Evolutionary conservation across 1,284 basidiomycete species (phyloP).

Genomic region (Polyporus tsugae): DNA sequence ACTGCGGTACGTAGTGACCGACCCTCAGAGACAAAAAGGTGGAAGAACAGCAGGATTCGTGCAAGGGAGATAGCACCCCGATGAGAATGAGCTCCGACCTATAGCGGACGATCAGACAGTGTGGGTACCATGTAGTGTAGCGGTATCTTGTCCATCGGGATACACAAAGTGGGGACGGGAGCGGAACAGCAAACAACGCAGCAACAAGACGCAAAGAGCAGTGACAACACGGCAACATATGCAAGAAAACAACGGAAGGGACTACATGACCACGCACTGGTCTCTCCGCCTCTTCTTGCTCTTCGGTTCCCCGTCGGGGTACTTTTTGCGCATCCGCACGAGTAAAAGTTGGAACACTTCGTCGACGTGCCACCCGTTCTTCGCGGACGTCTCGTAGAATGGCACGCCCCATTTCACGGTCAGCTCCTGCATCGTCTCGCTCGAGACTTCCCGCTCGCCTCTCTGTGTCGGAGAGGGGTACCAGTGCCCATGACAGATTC

Average conservation of each 20-base stretch:
- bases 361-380: slow-evolving; percentile 80
- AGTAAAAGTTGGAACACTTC: slow-evolving; percentile 85
- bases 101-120: not conserved
- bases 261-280: slow-evolving; percentile 67
- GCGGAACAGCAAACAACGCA: slow-evolving; percentile 3
- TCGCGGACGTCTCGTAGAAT: slow-evolving; percentile 88
- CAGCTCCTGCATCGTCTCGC: slow-evolving; percentile 69
- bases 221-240: not conserved
- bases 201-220: not conserved
- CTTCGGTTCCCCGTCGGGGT: slow-evolving; percentile 55
- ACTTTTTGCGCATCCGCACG: slow-evolving; percentile 74
- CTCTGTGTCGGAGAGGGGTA: slow-evolving; percentile 39
- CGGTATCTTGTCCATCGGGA: slow-evolving; percentile 13
- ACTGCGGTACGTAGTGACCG: slow-evolving; percentile 18
- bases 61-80: not conserved
- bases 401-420: slow-evolving; percentile 76
- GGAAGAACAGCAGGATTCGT: slow-evolving; percentile 14
- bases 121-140: slow-evolving; percentile 5
- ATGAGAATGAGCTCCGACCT: not conserved
- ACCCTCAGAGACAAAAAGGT: slow-evolving; percentile 11
- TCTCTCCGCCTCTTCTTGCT: slow-evolving; percentile 40
- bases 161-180: not conserved
- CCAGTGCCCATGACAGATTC: not conserved
- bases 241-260: slow-evolving; percentile 5
- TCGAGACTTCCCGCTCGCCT: slow-evolving; percentile 82